Base-by-base conservation (phyloP, 495 filamentous ascomycete species). In the Melanomma pulvis-pyrius region DNA sequence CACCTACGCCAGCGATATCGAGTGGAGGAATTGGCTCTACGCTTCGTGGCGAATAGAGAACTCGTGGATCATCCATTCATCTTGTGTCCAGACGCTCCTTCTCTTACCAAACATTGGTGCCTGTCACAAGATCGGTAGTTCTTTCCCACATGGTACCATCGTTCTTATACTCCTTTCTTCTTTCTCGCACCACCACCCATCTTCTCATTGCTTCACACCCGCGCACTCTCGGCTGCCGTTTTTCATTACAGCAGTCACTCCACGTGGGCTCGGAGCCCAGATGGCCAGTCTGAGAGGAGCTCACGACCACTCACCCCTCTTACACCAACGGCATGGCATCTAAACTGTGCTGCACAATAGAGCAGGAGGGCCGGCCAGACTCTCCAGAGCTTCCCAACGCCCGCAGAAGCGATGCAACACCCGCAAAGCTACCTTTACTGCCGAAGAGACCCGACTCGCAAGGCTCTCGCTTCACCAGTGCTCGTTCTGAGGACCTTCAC, bases 341-440 rank as follows among this genome's bases (percentile, higher is more conserved):
- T 2, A 56, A 69, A 29, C 66, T 69, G 5, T 69, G 66, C 54
- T 69, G 59, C 48, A 64, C 54, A 19, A 55, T 32, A 32, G 63
- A 61, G 30, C 56, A 63, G 36, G 51, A 58, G 25, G 36, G 30
- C 17, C 51, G 55, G 1, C 34, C 54, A 19, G 36, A 29, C 36
- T 71, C 69, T 1, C 69, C 69, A 15, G 55, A 64, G 3, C 69
- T 71, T 56, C 69, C 69, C 19, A 62, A 62, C 26, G 64, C 60
- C 25, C 69, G 69, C 5, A n/a, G 68, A 1, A 71, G 65, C 55
- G 57, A 61, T 13, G 63, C 47, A 34, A 71, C 63, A 25, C 64
- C 69, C 3, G 66, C 66, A 28, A 67, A 50, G 24, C 59, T 22
- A 12, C 69, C 64, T 15, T 29, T 71, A 21, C 26, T 71, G 30